Conservation (phyloP, 345 rosid species). For the Eucalyptus leucophloia region DNA sequence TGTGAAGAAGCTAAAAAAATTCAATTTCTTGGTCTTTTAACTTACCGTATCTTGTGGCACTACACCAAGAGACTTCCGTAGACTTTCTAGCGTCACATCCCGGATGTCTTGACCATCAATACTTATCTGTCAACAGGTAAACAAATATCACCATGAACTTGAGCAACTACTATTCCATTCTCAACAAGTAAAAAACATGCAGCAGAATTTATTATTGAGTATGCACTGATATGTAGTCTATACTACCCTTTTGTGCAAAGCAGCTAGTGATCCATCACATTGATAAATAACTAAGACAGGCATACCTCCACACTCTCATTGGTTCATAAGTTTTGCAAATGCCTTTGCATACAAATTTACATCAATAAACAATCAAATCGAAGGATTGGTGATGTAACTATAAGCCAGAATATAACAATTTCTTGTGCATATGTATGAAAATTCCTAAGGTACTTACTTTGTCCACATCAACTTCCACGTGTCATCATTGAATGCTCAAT, state of each 20-base stretch:
- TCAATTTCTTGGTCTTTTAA: not conserved
- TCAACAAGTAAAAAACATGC: not conserved
- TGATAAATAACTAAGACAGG: not conserved
- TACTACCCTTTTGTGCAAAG: not conserved
- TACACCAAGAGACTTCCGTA: conserved; percentile 70
- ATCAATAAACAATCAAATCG: not conserved
- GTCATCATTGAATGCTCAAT: not conserved
- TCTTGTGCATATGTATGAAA: not conserved
- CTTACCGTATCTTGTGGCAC: conserved; percentile 99
- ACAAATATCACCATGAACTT: not conserved
- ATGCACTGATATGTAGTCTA: not conserved
- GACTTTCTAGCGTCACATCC: conserved; percentile 65
- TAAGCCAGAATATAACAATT: not conserved
- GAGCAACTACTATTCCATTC: not conserved
- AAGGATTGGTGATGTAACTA: not conserved
- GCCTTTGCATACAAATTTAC: not conserved
- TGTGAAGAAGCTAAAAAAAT: not conserved
- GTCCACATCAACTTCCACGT: not conserved
- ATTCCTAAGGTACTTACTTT: not conserved
- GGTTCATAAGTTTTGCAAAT: not conserved
- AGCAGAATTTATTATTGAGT: not conserved
- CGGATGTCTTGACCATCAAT: conserved; percentile 87
- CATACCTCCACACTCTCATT: not conserved
- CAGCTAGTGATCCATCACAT: not conserved
- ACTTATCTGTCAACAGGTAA: conserved; percentile 30